These are phyloP conservation scores for Cicer cuneatum DNA, from an alignment of 306 rosid species.

Conservation along the genomic window DNA sequence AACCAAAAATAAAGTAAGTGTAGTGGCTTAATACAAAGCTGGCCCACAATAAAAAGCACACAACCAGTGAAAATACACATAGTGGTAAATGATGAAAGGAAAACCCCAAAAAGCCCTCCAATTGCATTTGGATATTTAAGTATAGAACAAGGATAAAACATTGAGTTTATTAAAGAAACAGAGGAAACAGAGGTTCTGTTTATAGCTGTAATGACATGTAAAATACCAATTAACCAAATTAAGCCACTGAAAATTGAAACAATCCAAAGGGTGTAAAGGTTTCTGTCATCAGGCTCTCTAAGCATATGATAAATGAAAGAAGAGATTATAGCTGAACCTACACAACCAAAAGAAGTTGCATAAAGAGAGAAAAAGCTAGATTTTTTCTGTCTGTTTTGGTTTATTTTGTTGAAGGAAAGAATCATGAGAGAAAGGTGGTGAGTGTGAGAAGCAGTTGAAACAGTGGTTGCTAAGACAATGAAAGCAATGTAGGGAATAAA, in stretches of 20 bases:
- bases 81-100: conserved; percentile 64
- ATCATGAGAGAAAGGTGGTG: conserved; percentile 70
- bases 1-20: conserved; percentile 69
- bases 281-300: conserved; percentile 45
- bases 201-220: conserved; percentile 56
- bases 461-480: conserved; percentile 55
- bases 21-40: conserved; percentile 64
- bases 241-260: conserved; percentile 84
- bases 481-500: conserved; percentile 67
- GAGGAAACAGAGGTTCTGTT: conserved; percentile 38
- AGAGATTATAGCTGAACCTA: conserved; percentile 59
- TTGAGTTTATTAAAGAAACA: conserved; percentile 36
- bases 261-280: conserved; percentile 64
- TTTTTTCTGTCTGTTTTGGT: conserved; percentile 42
- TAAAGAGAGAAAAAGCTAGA: conserved; percentile 60
- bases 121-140: conserved; percentile 69
- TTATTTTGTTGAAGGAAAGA: conserved; percentile 41
- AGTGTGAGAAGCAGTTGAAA: conserved; percentile 68
- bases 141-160: conserved; percentile 45
- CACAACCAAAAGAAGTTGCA: conserved; percentile 54
- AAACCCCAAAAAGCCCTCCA: conserved; percentile 52
- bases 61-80: conserved; percentile 72
- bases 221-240: conserved; percentile 64
- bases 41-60: conserved; percentile 65
- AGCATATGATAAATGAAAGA: conserved; percentile 79